Evolutionary conservation across 345 rosid species (phyloP), one percentile per base, ranked within the genome.

Genomic region (Eucalyptus dawsonii): DNA sequence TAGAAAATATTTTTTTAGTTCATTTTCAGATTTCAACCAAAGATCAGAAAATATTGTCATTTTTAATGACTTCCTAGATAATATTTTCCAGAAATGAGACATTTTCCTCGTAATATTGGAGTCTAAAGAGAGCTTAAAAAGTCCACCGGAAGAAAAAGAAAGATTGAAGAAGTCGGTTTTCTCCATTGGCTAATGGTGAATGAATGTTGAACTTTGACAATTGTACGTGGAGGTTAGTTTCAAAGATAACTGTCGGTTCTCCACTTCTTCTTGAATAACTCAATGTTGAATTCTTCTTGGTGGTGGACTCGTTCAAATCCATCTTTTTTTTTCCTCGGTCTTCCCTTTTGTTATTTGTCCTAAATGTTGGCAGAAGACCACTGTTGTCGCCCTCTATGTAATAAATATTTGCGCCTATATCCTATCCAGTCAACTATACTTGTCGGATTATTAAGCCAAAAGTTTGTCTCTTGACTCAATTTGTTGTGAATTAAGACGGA

Each of bases 81-180:
- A 60, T 11, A 27, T 27, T 60, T 27, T 60, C 0, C 2, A 2
- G 2, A 60, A 60, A 60, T 11, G 2, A 27, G 7, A 60, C 1
- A 60, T 60, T 60, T 60, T 60, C 0, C 15, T 1, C 7, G 1
- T 54, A 22, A 60, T 1, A 60, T 3, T 0, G 2, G 4, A 25
- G 31, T 3, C 31, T 60, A 60, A 60, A 62, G 53, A 54, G 60
- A 54, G 5, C 4, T 22, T 54, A 22, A 0, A 62, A 29, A 29
- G 16, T 72, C 81, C 81, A 5, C 24, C 44, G 11, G 40, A 72
- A 9, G 2, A 72, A 34, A 62, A 72, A 72, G 45, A 37, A 37
- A 3, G 24, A 34, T 37, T 11, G 81, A 72, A 34, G 45, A 10
- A 19, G 45, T 72, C 45, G 6, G 14, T 72, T 72, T 37, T 72